Evolutionary conservation across 441 rosid species (phyloP), one percentile per base, ranked within the genome.

Genomic region (Sinapis alba): DNA sequence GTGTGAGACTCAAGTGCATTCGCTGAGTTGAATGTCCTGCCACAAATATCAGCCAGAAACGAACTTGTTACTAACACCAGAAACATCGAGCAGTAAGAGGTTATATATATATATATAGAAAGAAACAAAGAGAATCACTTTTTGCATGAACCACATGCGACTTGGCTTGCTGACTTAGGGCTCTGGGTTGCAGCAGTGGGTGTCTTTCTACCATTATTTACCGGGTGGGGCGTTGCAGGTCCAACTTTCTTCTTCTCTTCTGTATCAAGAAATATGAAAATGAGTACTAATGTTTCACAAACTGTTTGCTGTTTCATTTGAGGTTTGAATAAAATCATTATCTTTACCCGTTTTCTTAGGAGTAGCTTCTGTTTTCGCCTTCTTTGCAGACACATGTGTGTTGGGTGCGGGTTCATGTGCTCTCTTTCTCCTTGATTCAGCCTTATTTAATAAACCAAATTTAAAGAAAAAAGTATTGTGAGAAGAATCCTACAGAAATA

Each of bases 151-250:
- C 65, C 78, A 77, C 98, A 90, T 1, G 90, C 11, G 73, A 87
- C 78, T 64, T 86, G 83, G 74, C 93, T 88, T 7, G 83, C 90
- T 0, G 96, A 90, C 69, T 89, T 90, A 1, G 89, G 96, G 45
- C 79, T 79, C 74, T 83, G 84, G 28, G 83, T 62, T 64, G 75
- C 72, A 24, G 71, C 24, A 0, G 54, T 16, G 0, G 76, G 76
- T 27, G 76, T 64, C 71, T 89, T 90, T 4, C 62, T 88, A 11
- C 78, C 87, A 28, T 69, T 76, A 75, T 89, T 92, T 84, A 87
- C 81, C 0, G 94, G 97, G 76, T 92, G 85, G 0, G 98, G 98
- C 4, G 97, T 92, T 19, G 91, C 92, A 0, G 84, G 95, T 4
- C 62, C 89, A 9, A 77, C 87, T 41, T 69, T 76, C 77, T 89